Conservation (phyloP, 352 stramenopile genomes). For the Globisporangium recalcitrans region DNA sequence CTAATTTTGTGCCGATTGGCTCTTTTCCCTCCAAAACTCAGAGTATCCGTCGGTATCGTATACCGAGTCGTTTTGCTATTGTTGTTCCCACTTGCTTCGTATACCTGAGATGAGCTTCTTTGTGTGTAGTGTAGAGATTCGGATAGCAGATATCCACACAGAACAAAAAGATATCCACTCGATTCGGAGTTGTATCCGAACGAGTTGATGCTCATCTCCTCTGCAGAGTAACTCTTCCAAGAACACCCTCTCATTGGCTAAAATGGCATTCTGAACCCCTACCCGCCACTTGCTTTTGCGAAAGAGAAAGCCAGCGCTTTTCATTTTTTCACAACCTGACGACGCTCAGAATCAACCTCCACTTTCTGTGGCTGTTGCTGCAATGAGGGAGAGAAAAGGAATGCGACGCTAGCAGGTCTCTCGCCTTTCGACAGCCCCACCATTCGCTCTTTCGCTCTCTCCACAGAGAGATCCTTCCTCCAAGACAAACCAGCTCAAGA, state of each 20-base stretch:
- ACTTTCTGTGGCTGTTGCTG: background rate
- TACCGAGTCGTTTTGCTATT: background rate
- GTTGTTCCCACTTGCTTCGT: too few relatives aligned
- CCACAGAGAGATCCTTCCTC: background rate
- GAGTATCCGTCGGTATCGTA: background rate
- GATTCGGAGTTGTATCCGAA: background rate
- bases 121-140: too few relatives aligned
- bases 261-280: background rate
- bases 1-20: background rate
- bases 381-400: background rate
- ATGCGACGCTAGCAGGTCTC: too few relatives aligned
- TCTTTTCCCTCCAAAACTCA: background rate
- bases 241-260: background rate
- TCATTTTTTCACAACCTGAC: background rate
- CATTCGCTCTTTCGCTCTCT: constrained; percentile 8
- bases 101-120: too few relatives aligned
- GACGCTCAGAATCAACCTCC: background rate
- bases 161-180: background rate
- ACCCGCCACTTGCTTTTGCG: background rate
- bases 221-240: too few relatives aligned
- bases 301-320: background rate
- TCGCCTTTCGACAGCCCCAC: background rate
- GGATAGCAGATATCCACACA: too few relatives aligned
- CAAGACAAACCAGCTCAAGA: background rate
- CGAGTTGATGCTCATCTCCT: too few relatives aligned